Percentiles rank a stretch among this genome's conserved stretches.
Evolutionary conservation across 2,329 filamentous ascomycete species (phyloP).

Genomic region (Diplodia seriata): DNA sequence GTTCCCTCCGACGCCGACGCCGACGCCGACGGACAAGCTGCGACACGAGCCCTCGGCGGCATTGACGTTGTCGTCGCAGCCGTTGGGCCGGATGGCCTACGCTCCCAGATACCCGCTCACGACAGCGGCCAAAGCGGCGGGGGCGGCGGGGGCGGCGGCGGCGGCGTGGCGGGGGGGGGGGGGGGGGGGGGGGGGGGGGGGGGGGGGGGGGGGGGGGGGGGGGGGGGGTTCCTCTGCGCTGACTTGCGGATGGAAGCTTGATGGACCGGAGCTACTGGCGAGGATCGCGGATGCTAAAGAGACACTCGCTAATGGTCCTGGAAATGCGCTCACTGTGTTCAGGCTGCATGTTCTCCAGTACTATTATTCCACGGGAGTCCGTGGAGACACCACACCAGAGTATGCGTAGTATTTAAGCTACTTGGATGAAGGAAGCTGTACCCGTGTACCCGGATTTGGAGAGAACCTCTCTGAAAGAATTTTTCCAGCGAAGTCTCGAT

Average conservation of each 20-base stretch:
- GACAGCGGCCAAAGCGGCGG: too few relatives aligned
- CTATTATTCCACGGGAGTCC: slow-evolving; percentile 54
- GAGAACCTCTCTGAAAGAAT: slow-evolving; percentile 42
- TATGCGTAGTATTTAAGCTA: slow-evolving; percentile 64
- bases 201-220: too few relatives aligned
- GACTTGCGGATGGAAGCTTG: not conserved
- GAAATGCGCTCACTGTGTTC: not conserved
- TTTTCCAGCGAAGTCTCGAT: slow-evolving; percentile 50
- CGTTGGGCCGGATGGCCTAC: too few relatives aligned
- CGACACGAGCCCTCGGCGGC: too few relatives aligned
- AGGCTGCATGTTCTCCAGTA: slow-evolving; percentile 49
- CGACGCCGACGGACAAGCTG: too few relatives aligned
- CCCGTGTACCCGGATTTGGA: slow-evolving; percentile 62
- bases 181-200: too few relatives aligned
- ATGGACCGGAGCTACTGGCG: not conserved
- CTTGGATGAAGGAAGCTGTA: slow-evolving; percentile 60
- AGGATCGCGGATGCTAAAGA: not conserved
- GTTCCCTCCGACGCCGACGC: too few relatives aligned
- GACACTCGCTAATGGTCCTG: not conserved
- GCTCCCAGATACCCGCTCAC: too few relatives aligned
- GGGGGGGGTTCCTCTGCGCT: too few relatives aligned
- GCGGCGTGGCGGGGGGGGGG: too few relatives aligned
- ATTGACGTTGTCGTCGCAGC: too few relatives aligned
- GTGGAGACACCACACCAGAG: slow-evolving; percentile 62
- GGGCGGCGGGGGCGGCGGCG: too few relatives aligned